phyloP scores from a whole-genome alignment of 2,329 filamentous ascomycete genomes.

The Alternaria hordeiaustralica region DNA sequence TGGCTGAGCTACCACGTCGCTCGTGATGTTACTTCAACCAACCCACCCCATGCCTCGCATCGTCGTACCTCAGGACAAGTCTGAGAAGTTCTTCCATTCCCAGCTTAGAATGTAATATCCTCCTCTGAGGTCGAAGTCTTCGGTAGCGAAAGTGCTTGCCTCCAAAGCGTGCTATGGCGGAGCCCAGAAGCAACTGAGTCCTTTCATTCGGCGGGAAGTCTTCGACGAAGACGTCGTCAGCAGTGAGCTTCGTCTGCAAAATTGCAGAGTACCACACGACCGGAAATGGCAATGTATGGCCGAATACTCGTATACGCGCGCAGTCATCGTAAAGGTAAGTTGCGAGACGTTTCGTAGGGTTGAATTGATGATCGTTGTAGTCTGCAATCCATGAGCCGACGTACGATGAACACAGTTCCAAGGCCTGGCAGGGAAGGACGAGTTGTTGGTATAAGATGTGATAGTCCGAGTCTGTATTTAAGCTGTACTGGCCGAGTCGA shows the following conservation, averaged over 20 bases:
- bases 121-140: not conserved
- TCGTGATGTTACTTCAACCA: not conserved
- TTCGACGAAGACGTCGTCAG: not conserved
- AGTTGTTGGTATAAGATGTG: not conserved
- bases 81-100: not conserved
- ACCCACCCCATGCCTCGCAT: not conserved
- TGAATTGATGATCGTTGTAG: not conserved
- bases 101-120: not conserved
- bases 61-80: not conserved
- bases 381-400: not conserved
- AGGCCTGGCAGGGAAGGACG: not conserved
- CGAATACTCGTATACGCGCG: not conserved
- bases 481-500: not conserved
- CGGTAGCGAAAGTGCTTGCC: not conserved
- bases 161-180: not conserved
- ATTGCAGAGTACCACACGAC: not conserved
- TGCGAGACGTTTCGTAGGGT: not conserved
- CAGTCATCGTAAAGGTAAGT: not conserved
- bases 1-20: not conserved
- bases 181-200: not conserved
- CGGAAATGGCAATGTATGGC: not conserved
- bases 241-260: not conserved
- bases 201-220: not conserved
- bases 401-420: not conserved
- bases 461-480: not conserved